phyloP scores from a whole-genome alignment of 2,329 filamentous ascomycete genomes.

The Sporothrix brunneoviolacea region DNA sequence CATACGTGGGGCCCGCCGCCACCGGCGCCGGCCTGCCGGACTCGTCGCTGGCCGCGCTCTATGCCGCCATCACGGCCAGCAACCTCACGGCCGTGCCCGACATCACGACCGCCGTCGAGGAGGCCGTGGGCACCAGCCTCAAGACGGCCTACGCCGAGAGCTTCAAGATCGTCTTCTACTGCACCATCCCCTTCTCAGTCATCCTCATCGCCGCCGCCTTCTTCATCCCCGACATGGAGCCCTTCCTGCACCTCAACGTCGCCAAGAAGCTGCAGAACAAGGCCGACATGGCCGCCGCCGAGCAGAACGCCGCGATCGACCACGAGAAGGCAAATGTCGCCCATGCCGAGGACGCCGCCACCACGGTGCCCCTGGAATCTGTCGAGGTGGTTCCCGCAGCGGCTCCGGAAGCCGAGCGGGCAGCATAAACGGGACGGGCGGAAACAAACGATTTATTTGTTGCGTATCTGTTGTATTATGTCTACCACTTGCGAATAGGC shows the following conservation, averaged over 20 bases:
- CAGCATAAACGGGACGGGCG: too few species aligned
- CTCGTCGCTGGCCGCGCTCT: conserved; percentile 27
- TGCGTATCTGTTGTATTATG: too few species aligned
- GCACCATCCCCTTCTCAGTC: conserved; percentile 33
- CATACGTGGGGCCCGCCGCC: conserved; percentile 30
- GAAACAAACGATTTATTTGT: not conserved
- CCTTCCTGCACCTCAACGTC: conserved; percentile 36
- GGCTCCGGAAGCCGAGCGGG: not conserved
- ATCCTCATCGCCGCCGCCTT: conserved; percentile 32
- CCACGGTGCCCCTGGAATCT: not conserved
- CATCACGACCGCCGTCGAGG: conserved; percentile 28
- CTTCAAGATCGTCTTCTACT: conserved; percentile 38
- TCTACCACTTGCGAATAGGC: too few species aligned
- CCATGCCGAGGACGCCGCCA: not conserved
- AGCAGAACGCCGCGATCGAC: not conserved
- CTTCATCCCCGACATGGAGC: conserved; percentile 36
- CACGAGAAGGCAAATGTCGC: not conserved
- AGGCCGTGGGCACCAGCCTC: conserved; percentile 28
- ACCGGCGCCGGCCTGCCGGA: conserved; percentile 30
- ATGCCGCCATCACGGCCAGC: conserved; percentile 28
- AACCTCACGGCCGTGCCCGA: conserved; percentile 27
- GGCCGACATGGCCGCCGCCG: conserved; percentile 4
- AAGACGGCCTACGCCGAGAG: conserved; percentile 36
- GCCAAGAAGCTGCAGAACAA: conserved; percentile 34
- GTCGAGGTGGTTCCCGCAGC: not conserved